Conservation (phyloP, 2,329 filamentous ascomycete genomes). For the Paracamarosporium sp. region DNA sequence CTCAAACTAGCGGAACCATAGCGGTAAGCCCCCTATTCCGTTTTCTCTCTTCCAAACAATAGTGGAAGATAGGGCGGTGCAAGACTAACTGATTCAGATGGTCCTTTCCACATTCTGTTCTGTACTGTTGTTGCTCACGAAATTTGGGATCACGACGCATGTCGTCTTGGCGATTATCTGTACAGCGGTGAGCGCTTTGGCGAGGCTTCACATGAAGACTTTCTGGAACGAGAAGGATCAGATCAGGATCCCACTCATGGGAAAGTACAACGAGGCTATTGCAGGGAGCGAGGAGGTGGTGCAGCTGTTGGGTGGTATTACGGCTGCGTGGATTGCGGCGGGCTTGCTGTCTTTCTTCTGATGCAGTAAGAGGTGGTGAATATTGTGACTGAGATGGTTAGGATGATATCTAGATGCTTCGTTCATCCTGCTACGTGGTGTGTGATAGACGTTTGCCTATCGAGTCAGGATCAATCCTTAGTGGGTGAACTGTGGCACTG, state of each 20-base stretch:
- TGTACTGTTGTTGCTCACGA: background rate
- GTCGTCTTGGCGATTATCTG: constrained; percentile 16
- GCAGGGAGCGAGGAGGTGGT: constrained; percentile 38
- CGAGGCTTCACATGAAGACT: constrained; percentile 32
- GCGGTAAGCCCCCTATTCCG: constrained; percentile 26
- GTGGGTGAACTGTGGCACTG: background rate
- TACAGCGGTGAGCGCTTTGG: constrained; percentile 20
- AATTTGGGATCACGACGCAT: background rate
- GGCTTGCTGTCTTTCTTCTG: constrained; percentile 23
- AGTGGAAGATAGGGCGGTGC: background rate
- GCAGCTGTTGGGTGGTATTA: constrained; percentile 22
- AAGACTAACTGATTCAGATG: background rate
- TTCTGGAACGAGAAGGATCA: constrained; percentile 45
- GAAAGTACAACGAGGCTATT: constrained; percentile 47
- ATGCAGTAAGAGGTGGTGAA: background rate
- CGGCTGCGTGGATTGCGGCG: constrained; percentile 28
- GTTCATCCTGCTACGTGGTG: background rate
- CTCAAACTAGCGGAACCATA: constrained; percentile 41
- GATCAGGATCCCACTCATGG: constrained; percentile 41
- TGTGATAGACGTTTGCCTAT: too few species aligned
- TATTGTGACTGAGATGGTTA: background rate
- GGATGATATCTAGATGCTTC: background rate
- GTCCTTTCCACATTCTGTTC: background rate
- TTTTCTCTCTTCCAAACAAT: background rate
- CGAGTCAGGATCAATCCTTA: background rate